Conservation (phyloP, 2,329 filamentous ascomycete species). For the Fusarium aywerte region DNA sequence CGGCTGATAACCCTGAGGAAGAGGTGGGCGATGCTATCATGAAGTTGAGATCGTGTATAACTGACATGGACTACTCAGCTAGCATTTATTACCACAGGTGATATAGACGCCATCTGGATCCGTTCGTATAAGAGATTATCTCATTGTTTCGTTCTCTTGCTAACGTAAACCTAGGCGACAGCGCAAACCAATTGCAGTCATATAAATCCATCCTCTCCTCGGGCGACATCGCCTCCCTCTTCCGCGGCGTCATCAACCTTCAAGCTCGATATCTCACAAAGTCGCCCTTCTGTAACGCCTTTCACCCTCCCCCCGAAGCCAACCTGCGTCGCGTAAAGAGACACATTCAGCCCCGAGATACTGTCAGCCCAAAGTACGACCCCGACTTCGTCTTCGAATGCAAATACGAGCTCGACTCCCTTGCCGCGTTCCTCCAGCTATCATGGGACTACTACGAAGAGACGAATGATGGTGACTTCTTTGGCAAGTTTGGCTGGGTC, state of each 20-base stretch:
- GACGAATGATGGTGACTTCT: constrained; percentile 78
- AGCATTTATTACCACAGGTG: constrained; percentile 84
- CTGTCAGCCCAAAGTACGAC: constrained; percentile 72
- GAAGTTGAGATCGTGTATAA: not conserved
- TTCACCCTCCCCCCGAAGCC: constrained; percentile 86
- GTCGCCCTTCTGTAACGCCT: constrained; percentile 91
- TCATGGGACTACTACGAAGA: constrained; percentile 81
- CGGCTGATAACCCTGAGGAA: constrained; percentile 67
- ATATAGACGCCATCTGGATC: constrained; percentile 94
- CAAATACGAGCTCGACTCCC: constrained; percentile 94
- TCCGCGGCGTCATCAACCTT: constrained; percentile 79
- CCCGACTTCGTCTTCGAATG: constrained; percentile 85
- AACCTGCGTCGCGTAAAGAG: constrained; percentile 39
- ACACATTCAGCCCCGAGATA: constrained; percentile 57
- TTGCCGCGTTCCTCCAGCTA: constrained; percentile 86
- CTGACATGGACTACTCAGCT: constrained; percentile 57
- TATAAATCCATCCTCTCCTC: constrained; percentile 72
- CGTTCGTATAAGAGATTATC: too few species aligned
- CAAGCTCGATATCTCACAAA: constrained; percentile 76
- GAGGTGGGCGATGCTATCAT: constrained; percentile 55
- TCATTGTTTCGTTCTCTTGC: too few species aligned
- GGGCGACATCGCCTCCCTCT: constrained; percentile 69
- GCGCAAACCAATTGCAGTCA: constrained; percentile 80
- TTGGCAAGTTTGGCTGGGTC: constrained; percentile 78
- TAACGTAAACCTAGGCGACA: too few species aligned